Conservation (phyloP, 2,329 filamentous ascomycete genomes). For the Hymenoscyphus scutula region DNA sequence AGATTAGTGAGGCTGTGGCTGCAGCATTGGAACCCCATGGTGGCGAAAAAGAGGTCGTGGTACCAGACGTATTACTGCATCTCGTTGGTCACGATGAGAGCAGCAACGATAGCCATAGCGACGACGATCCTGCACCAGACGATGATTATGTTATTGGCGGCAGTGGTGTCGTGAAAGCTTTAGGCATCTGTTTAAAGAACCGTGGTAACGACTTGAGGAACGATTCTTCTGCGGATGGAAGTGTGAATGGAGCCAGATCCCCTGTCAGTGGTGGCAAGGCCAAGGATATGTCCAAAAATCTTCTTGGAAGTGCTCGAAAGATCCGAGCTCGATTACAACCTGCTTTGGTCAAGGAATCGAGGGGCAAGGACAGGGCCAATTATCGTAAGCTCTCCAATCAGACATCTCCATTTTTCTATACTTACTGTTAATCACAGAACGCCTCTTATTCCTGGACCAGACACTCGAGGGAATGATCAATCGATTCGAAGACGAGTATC, state of each 20-base stretch:
- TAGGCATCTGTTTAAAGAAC: conserved; percentile 87
- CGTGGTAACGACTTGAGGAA: conserved; percentile 62
- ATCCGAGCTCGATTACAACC: conserved; percentile 81
- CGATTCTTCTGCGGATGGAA: conserved; percentile 26
- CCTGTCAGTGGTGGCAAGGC: conserved; percentile 58
- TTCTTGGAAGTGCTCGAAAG: conserved; percentile 83
- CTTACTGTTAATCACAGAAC: conserved; percentile 46
- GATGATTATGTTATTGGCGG: conserved; percentile 96
- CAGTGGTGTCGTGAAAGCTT: conserved; percentile 89
- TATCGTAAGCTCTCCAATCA: conserved; percentile 61
- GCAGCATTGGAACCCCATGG: conserved; percentile 38
- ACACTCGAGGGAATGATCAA: conserved; percentile 90
- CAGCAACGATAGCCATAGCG: conserved; percentile 50
- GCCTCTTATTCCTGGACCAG: conserved; percentile 80
- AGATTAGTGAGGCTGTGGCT: conserved; percentile 48
- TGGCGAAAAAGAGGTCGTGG: conserved; percentile 51
- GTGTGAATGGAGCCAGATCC: conserved; percentile 45
- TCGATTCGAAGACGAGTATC: conserved; percentile 94
- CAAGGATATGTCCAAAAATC: conserved; percentile 89
- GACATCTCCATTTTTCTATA: conserved; percentile 1
- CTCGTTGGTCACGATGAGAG: conserved; percentile 70
- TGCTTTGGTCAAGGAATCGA: conserved; percentile 72
- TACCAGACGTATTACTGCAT: conserved; percentile 83
- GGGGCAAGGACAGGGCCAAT: conserved; percentile 68
- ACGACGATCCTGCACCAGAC: conserved; percentile 71